Base-by-base conservation (phyloP, 2,329 filamentous ascomycete species). In the Aotearoamyces nothofagi region DNA sequence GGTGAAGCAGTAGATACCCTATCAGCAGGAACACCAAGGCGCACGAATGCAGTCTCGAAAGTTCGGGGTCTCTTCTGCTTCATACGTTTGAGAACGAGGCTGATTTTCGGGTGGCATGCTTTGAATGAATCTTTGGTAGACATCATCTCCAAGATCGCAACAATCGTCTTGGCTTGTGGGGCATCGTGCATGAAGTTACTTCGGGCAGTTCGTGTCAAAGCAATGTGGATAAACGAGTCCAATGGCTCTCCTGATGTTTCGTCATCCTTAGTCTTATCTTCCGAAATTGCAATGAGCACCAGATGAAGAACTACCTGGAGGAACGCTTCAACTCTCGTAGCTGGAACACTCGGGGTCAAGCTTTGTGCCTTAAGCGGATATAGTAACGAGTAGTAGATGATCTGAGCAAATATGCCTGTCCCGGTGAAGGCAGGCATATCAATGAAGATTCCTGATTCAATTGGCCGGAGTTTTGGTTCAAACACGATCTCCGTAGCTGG, bases 251-350 rank as follows among this genome's bases (percentile, higher is more conserved):
- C 55, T 2, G 53, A 50, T 43, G 57, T 53, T 8, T 60, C 60
- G 17, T 62, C 58, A 35, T 76, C 66, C 32, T 63, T 58, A 9
- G 66, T 61, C 42, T 68, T 63, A 44, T 96, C 90, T 53, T 96
- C 90, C 3, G 80, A 60, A 23, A 92, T 75, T 9, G 86, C 86
- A 28, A 94, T 72, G 22, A 96, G 67, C 4, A 83, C 66, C 8
- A 98, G 62, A 51, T 98, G 90, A 17, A 98, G 57, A 2, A 93
- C 76, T 25, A 94, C 79, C 46, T 96, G 87, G 17, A 96, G 57
- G 53, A 92, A 94, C 0, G 82, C 78, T 54, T 98, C 90, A 6
- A 94, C 66, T 30, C 90, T 71, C 2, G 86, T 92, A 8, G 67
- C 63, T 6, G 83, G 81, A 15, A 96, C 76, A 11, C 63, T 70